These are phyloP conservation scores for Entonaema liquescens DNA, from an alignment of 495 filamentous ascomycete species.

Conservation along the genomic window DNA sequence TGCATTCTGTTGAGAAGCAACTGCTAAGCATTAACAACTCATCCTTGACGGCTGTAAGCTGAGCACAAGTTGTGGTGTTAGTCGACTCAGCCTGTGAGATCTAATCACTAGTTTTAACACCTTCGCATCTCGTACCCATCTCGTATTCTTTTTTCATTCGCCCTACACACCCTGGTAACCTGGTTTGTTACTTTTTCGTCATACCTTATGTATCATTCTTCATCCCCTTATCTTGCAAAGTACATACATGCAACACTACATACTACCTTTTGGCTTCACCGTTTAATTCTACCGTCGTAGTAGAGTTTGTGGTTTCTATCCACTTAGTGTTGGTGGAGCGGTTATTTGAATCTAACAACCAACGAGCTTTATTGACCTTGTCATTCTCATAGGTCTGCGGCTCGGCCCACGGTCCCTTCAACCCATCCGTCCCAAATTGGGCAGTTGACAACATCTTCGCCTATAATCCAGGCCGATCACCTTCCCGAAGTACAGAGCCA, in stretches of 20 bases:
- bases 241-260: neutral
- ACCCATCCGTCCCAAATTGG: constrained; percentile 80
- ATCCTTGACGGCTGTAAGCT: constrained; percentile 13
- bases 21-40: constrained; percentile 2
- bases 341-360: constrained; percentile 14
- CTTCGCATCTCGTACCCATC: constrained; percentile 22
- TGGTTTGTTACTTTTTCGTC: constrained; percentile 9
- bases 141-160: constrained; percentile 18
- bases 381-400: constrained; percentile 25
- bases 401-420: constrained; percentile 64
- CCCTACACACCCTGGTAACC: constrained; percentile 1
- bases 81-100: constrained; percentile 20
- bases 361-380: constrained; percentile 24
- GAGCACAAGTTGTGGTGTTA: constrained; percentile 9
- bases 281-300: constrained; percentile 11
- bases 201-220: neutral
- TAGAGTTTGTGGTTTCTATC: constrained; percentile 14
- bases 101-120: constrained; percentile 1
- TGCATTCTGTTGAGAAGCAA: neutral
- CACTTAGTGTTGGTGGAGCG: constrained; percentile 8
- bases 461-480: constrained; percentile 69
- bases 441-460: constrained; percentile 83
- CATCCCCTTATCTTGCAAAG: constrained; percentile 16
- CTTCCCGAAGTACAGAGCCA: constrained; percentile 50
- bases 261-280: constrained; percentile 15